Evolutionary conservation across 306 rosid species (phyloP).

Genomic region (Castanopsis chinensis): DNA sequence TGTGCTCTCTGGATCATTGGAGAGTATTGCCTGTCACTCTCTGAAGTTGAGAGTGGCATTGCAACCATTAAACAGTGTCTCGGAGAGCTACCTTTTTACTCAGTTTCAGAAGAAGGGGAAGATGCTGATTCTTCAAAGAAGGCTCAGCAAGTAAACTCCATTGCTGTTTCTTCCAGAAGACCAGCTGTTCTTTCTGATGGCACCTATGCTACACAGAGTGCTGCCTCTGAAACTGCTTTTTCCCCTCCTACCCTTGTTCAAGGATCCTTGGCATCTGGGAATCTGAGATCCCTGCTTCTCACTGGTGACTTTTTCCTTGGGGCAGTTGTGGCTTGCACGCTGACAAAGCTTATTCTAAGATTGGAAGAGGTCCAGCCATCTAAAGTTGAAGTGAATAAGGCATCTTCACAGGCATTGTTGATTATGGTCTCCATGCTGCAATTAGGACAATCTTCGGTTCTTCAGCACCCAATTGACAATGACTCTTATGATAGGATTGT

Average conservation of each 20-base stretch:
- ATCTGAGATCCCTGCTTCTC: slow-evolving; percentile 88
- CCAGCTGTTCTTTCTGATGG: slow-evolving; percentile 97
- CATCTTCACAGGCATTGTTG: slow-evolving; percentile 62
- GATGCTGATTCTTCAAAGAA: slow-evolving; percentile 62
- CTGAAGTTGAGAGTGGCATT: slow-evolving; percentile 92
- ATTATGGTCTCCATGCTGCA: slow-evolving; percentile 89
- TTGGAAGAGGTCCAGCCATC: slow-evolving; percentile 96
- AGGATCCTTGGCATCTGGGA: slow-evolving; percentile 81
- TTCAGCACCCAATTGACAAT: slow-evolving; percentile 87
- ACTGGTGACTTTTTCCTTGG: slow-evolving; percentile 95
- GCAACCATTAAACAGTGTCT: slow-evolving; percentile 80
- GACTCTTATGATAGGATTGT: slow-evolving; percentile 85
- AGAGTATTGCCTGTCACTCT: slow-evolving; percentile 84
- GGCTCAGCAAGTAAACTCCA: slow-evolving; percentile 52
- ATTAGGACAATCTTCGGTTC: slow-evolving; percentile 80
- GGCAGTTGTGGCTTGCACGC: slow-evolving; percentile 84
- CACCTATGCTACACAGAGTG: slow-evolving; percentile 99
- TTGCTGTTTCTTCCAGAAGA: slow-evolving; percentile 84
- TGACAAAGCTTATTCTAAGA: slow-evolving; percentile 85
- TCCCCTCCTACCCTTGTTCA: slow-evolving; percentile 82
- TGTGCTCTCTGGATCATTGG: slow-evolving; percentile 97
- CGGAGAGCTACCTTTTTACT: slow-evolving; percentile 92
- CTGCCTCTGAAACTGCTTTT: slow-evolving; percentile 88
- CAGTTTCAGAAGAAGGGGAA: slow-evolving; percentile 72
- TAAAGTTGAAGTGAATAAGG: slow-evolving; percentile 73